Evolutionary conservation across 306 rosid genomes (phyloP).

Genomic region (Dalbergia cultrata): DNA sequence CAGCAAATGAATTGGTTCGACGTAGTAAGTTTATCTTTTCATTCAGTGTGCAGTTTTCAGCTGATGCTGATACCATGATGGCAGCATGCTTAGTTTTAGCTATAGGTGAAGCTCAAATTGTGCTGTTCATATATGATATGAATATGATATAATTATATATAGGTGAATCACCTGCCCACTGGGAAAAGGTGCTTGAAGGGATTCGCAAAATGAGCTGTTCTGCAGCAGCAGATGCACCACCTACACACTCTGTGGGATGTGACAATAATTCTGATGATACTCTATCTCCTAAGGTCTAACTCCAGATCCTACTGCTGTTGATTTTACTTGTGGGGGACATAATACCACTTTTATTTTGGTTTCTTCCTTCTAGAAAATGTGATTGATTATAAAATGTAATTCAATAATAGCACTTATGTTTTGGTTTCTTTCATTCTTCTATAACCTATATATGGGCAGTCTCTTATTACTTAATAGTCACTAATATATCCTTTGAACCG

Average conservation of each 20-base stretch:
- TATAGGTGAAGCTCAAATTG: neutral
- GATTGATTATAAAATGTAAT: constrained; percentile 6
- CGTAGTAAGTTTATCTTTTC: constrained; percentile 49
- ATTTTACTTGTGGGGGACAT: neutral
- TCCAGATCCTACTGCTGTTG: constrained; percentile 1
- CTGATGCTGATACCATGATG: neutral
- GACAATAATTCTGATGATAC: constrained; percentile 67
- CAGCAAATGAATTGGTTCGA: constrained; percentile 49
- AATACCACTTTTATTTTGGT: neutral
- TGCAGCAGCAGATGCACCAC: constrained; percentile 77
- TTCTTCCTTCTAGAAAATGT: constrained; percentile 23
- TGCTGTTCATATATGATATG: constrained; percentile 34
- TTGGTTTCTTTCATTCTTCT: too few relatives aligned
- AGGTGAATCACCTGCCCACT: constrained; percentile 75
- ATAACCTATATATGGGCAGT: neutral
- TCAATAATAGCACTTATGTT: neutral
- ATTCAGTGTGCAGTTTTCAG: neutral
- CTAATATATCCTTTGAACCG: neutral
- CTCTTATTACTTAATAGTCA: neutral
- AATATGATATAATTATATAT: neutral
- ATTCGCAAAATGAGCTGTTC: constrained; percentile 77
- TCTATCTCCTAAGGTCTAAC: constrained; percentile 77
- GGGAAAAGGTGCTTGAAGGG: constrained; percentile 83
- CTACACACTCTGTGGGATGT: constrained; percentile 67
- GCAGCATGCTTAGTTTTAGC: constrained; percentile 19